Evolutionary conservation across 129 eudicot genomes (phyloP).

Genomic region (Sambucus nigra): DNA sequence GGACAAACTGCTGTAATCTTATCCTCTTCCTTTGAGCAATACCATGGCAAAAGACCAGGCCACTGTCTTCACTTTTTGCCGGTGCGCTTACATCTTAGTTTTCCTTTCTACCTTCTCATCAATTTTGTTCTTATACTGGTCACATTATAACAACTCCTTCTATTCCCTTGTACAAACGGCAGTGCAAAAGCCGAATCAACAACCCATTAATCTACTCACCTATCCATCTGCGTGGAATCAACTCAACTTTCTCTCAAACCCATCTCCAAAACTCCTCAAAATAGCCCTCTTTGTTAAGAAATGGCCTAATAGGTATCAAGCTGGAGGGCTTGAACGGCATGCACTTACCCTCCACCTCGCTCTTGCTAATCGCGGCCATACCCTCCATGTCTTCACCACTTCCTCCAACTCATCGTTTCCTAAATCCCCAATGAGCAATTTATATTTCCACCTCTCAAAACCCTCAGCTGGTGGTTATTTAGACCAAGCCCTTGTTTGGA

Average conservation of each 20-base stretch:
- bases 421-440: conserved; percentile 26
- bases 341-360: conserved; percentile 61
- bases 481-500: conserved; percentile 60
- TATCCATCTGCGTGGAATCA: conserved; percentile 53
- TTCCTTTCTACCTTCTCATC: conserved; percentile 40
- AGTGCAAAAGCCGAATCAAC: conserved; percentile 8
- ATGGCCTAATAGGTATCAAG: conserved; percentile 47
- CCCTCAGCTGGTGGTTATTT: conserved; percentile 49
- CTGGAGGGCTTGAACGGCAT: conserved; percentile 75
- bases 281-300: conserved; percentile 76
- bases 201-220: conserved; percentile 28
- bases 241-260: conserved; percentile 38
- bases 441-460: conserved; percentile 49
- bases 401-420: conserved; percentile 41
- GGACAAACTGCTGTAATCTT: neutral
- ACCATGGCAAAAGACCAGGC: conserved; percentile 30
- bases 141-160: conserved; percentile 23
- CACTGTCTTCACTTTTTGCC: conserved; percentile 25
- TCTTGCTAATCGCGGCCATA: conserved; percentile 63
- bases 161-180: conserved; percentile 14
- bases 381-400: conserved; percentile 65
- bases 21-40: conserved; percentile 10
- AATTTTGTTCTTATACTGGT: conserved; percentile 38
- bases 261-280: conserved; percentile 49
- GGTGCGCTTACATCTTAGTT: conserved; percentile 29